Evolutionary conservation across 352 stramenopile genomes (phyloP).

Genomic region (Globisporangium spinosum): DNA sequence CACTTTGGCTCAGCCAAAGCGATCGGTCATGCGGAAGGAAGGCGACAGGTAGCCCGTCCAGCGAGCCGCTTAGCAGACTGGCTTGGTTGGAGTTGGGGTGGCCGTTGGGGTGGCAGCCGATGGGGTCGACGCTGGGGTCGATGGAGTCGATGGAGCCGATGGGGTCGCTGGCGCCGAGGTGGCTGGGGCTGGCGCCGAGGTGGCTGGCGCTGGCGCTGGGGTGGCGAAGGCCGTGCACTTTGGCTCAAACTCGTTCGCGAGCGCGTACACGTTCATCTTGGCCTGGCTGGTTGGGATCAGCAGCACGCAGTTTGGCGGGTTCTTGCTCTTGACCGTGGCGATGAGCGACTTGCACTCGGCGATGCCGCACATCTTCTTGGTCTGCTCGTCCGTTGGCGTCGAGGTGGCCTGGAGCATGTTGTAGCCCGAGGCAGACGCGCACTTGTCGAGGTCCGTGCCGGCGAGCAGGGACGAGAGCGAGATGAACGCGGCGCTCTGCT

Average conservation of each 20-base stretch:
- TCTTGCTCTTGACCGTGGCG: slow-evolving; percentile 23
- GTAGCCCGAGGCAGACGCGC: slow-evolving; percentile 27
- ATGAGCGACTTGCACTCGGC: slow-evolving; percentile 33
- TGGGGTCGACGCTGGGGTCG: not conserved
- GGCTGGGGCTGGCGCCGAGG: not conserved
- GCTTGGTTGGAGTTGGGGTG: slow-evolving; percentile 1
- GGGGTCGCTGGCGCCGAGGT: not conserved
- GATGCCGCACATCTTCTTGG: slow-evolving; percentile 35
- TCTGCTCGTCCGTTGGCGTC: slow-evolving; percentile 29
- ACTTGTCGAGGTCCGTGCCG: slow-evolving; percentile 20
- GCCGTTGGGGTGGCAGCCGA: not conserved
- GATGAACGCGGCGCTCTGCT: slow-evolving; percentile 25
- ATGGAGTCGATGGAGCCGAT: not conserved
- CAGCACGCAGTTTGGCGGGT: slow-evolving; percentile 36
- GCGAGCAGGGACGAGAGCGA: slow-evolving; percentile 22
- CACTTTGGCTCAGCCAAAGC: not conserved
- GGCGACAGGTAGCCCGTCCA: slow-evolving; percentile 1
- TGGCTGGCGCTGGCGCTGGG: slow-evolving; percentile 1
- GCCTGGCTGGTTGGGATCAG: slow-evolving; percentile 32
- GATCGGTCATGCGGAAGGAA: not conserved
- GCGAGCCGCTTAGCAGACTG: slow-evolving; percentile 11
- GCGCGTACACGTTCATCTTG: slow-evolving; percentile 35
- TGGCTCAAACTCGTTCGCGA: slow-evolving; percentile 53
- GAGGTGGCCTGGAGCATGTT: slow-evolving; percentile 33
- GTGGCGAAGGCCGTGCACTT: slow-evolving; percentile 21